A percentile compares a stretch with the other conserved stretches of the same genome.
Evolutionary conservation across 768 basidiomycete species (phyloP).

Genomic region (Termitomyces eurrhizus): DNA sequence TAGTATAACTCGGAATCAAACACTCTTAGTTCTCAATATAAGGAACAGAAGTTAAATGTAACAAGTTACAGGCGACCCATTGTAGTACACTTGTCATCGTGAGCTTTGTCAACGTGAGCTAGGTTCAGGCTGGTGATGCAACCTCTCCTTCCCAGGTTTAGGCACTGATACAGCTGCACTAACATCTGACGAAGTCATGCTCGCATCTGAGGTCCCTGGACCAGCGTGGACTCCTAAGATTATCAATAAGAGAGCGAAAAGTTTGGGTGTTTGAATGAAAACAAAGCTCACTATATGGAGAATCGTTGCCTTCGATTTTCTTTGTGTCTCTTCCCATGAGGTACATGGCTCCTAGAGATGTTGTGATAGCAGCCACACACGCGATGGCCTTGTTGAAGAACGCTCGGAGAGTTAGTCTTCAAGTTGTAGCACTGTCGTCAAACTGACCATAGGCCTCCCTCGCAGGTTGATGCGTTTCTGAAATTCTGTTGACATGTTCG

Average conservation of each 20-base stretch:
- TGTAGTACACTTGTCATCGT: neutral
- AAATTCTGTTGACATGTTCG: constrained; percentile 5
- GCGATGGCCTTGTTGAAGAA: constrained; percentile 23
- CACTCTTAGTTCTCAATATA: neutral
- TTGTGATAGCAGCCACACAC: constrained; percentile 23
- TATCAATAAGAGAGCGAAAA: neutral
- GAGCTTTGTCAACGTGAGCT: neutral
- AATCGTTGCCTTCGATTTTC: constrained; percentile 27
- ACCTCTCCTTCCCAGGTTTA: constrained; percentile 26
- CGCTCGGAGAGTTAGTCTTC: neutral
- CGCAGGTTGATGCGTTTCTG: constrained; percentile 8
- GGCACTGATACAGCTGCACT: constrained; percentile 33
- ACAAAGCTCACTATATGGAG: constrained; percentile 27
- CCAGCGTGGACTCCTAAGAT: constrained; percentile 16
- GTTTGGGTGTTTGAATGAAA: neutral
- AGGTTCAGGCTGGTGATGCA: constrained; percentile 12
- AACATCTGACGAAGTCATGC: constrained; percentile 37
- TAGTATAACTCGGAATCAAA: neutral
- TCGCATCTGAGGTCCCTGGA: constrained; percentile 24
- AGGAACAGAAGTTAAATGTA: neutral
- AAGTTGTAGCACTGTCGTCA: neutral
- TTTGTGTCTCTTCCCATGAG: constrained; percentile 28
- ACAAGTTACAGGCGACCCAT: no score
- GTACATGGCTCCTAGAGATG: constrained; percentile 31
- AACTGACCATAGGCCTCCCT: constrained; percentile 17